Evolutionary conservation across 352 stramenopile species (phyloP).

Genomic region (Thalassiosira allenii): DNA sequence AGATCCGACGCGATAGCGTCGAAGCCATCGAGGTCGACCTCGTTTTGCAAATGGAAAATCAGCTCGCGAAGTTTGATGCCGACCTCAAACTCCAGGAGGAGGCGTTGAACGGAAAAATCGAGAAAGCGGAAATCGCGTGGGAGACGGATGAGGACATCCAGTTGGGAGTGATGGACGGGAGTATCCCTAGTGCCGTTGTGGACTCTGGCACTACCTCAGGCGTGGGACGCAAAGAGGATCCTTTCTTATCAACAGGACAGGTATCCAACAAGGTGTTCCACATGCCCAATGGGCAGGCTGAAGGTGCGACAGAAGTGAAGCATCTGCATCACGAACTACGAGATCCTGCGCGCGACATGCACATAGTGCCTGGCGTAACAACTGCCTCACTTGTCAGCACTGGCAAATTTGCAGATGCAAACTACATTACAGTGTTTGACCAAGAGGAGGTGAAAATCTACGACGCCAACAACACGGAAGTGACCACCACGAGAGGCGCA

Average conservation of each 20-base stretch:
- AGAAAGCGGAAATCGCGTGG: no score
- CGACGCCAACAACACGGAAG: constrained; percentile 15
- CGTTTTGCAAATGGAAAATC: no score
- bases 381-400: constrained; percentile 27
- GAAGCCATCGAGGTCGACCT: no score
- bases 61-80: no score
- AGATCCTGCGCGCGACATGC: constrained; percentile 13
- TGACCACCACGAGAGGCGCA: constrained; percentile 13
- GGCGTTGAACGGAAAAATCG: no score
- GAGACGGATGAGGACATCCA: background rate
- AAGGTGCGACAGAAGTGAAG: background rate
- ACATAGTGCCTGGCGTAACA: constrained; percentile 24
- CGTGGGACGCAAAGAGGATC: background rate
- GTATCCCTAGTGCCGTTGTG: background rate
- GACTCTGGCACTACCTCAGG: background rate
- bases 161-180: background rate
- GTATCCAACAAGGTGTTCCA: constrained; percentile 5
- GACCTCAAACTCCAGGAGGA: no score
- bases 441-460: constrained; percentile 38
- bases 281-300: background rate
- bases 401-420: constrained; percentile 19
- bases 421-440: constrained; percentile 28
- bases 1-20: no score
- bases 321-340: constrained; percentile 13
- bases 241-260: background rate